Percentiles rank a stretch among this genome's conserved stretches.
Conservation (phyloP, 768 basidiomycete species). For the Tremella yokohamensis region DNA sequence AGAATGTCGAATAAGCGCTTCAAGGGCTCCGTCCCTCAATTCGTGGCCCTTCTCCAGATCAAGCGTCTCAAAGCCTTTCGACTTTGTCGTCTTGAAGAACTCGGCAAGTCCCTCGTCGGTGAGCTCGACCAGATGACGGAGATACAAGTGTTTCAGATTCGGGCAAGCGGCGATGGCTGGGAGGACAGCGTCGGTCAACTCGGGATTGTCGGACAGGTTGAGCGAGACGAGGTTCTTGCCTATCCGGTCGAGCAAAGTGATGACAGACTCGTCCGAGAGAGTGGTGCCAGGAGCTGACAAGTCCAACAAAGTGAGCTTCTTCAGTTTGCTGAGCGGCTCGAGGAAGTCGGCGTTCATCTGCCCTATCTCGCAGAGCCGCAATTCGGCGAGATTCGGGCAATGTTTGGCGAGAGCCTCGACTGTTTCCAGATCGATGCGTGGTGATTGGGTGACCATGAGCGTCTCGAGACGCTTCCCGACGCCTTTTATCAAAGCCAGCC, state of each 20-base stretch:
- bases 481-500: slow-evolving; percentile 69
- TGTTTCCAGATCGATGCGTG: slow-evolving; percentile 74
- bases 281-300: slow-evolving; percentile 58
- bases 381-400: slow-evolving; percentile 62
- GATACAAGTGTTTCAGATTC: slow-evolving; percentile 57
- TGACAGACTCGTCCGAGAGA: slow-evolving; percentile 60
- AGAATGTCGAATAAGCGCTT: slow-evolving; percentile 66
- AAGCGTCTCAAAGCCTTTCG: slow-evolving; percentile 50
- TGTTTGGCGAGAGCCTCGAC: slow-evolving; percentile 59
- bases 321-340: slow-evolving; percentile 56
- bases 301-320: slow-evolving; percentile 62
- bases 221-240: slow-evolving; percentile 62
- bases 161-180: slow-evolving; percentile 58
- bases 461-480: slow-evolving; percentile 62
- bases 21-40: slow-evolving; percentile 59
- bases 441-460: slow-evolving; percentile 79
- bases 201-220: slow-evolving; percentile 67
- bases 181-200: slow-evolving; percentile 59
- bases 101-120: slow-evolving; percentile 66
- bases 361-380: slow-evolving; percentile 76
- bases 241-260: slow-evolving; percentile 58
- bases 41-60: slow-evolving; percentile 65
- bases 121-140: slow-evolving; percentile 62
- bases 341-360: slow-evolving; percentile 66
- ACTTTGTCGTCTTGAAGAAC: slow-evolving; percentile 57